A percentile compares a stretch with the other conserved stretches of the same genome.
phyloP scores from a whole-genome alignment of 495 filamentous ascomycete species.

The Achaetomiella virescens region DNA sequence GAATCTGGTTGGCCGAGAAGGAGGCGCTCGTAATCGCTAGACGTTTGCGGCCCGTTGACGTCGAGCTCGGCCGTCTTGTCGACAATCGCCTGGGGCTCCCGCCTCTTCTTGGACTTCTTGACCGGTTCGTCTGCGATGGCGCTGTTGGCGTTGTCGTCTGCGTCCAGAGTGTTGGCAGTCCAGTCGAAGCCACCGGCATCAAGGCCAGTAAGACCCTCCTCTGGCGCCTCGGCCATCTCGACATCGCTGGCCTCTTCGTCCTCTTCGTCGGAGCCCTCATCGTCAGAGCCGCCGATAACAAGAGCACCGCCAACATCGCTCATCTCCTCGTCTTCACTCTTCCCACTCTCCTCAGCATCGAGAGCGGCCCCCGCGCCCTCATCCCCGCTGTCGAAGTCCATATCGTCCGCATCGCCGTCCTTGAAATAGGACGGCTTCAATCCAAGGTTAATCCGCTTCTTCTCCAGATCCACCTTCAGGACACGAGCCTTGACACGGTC shows the following conservation, averaged over 20 bases:
- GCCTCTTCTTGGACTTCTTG: slow-evolving; percentile 70
- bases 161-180: slow-evolving; percentile 56
- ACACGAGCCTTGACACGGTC: slow-evolving; percentile 88
- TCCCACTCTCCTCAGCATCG: slow-evolving; percentile 37
- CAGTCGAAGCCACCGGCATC: slow-evolving; percentile 80
- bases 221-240: slow-evolving; percentile 41
- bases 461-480: slow-evolving; percentile 64
- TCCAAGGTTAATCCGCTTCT: slow-evolving; percentile 75
- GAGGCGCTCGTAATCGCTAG: slow-evolving; percentile 86
- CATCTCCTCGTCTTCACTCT: slow-evolving; percentile 43
- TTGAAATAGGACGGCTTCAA: slow-evolving; percentile 89
- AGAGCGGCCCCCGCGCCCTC: slow-evolving; percentile 44
- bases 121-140: slow-evolving; percentile 39
- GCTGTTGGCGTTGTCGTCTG: slow-evolving; percentile 35
- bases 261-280: slow-evolving; percentile 43
- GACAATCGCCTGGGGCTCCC: slow-evolving; percentile 72
- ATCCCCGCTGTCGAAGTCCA: slow-evolving; percentile 48
- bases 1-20: slow-evolving; percentile 86
- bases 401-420: slow-evolving; percentile 48
- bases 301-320: slow-evolving; percentile 51
- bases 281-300: slow-evolving; percentile 41
- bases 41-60: slow-evolving; percentile 81
- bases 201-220: slow-evolving; percentile 50
- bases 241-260: slow-evolving; percentile 39
- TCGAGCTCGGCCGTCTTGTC: slow-evolving; percentile 87